Evolutionary conservation across 176 grass and related monocot species (phyloP), one percentile per base, ranked within the genome.

Genomic region (Neostapfia colusana): DNA sequence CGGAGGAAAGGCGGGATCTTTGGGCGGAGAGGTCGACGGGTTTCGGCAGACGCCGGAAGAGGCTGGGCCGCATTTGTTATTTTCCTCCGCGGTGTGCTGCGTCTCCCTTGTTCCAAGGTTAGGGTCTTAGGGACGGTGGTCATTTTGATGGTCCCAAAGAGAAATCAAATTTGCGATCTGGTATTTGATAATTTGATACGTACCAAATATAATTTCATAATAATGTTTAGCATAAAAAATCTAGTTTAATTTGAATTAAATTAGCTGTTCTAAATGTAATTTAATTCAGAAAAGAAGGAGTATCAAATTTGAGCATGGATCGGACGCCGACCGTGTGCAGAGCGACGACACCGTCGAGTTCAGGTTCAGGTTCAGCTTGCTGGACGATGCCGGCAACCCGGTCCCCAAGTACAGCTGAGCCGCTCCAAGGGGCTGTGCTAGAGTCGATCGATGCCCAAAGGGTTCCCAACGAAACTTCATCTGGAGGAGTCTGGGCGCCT

Each of bases 51-150:
- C 20, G 39, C 67, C 7, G 82, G 76, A 65, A 63, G 45, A 76
- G 81, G 49, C 37, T 35, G 75, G 11, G 27, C 55, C 55, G 27
- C 86, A 88, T 79, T 39, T 45, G 73, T 15, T 6, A 0, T 36
- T 4, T 2, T 35, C 37, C 7, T 15, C 5, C 4, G 48, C 25
- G 3, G 38, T n/a, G 49, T 42, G 63, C 14, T 79, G 8, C 11
- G 5, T 59, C 23, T 42, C 31, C n/a, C 38, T 3, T 14, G 8
- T 9, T 10, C 0, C 4, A 7, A 6, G 44, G 14, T 39, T 26
- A 6, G 27, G 27, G 14, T 2, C 31, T 1, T 34, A 7, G 24
- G 63, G 16, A 20, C 5, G 48, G 17, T 53, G 18, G 18, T 21
- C 18, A 54, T 54, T 54, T 54, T 21, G 50, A 54, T 21, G 50